Evolutionary conservation across 73 alveolate genomes (phyloP), one percentile per base, ranked within the genome.

Genomic region (Paramecium biaurelia): DNA sequence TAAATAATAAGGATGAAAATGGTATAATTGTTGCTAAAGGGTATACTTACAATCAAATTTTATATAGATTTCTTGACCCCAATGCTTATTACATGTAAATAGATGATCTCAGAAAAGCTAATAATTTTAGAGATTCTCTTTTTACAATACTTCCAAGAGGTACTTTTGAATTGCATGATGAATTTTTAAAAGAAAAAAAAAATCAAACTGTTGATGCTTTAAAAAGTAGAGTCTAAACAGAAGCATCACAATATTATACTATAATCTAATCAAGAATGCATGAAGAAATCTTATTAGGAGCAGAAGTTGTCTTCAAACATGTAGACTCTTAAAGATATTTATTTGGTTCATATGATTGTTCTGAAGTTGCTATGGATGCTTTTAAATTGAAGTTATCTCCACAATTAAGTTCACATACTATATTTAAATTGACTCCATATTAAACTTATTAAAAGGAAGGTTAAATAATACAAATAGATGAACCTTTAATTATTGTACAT

Each of bases 331-430:
- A 47, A 26, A 9, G 56, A 10, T 79, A 47, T 26, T 45, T 79
- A 23, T 42, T 24, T 30, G 90, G 90, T 21, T 42, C 90, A 1
- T 79, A 79, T 34, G 42, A 18, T 21, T 79, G 90, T 34, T 79
- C 90, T 24, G 90, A 79, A 79, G 45, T 79, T n/a, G 70, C 76
- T 20, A 79, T 45, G 45, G 90, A 79, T 42, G 90, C 90, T 23
- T 79, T 79, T 45, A 79, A 79, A 79, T 79, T 79, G 47, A 45
- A 43, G 26, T 24, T 79, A 12, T 23, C 74, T 20, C 49, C 47
- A 12, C 18, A 41, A 23, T 43, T 79, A 41, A 41, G 47, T 45
- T 30, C 90, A 0, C 56, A 79, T 9, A 45, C 74, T 18, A 45
- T 79, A 11, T 79, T 79, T 23, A 41, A 47, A 45, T 79, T 79